Evolutionary conservation across 2,329 filamentous ascomycete genomes (phyloP).

Genomic region (Botrytis fabae): DNA sequence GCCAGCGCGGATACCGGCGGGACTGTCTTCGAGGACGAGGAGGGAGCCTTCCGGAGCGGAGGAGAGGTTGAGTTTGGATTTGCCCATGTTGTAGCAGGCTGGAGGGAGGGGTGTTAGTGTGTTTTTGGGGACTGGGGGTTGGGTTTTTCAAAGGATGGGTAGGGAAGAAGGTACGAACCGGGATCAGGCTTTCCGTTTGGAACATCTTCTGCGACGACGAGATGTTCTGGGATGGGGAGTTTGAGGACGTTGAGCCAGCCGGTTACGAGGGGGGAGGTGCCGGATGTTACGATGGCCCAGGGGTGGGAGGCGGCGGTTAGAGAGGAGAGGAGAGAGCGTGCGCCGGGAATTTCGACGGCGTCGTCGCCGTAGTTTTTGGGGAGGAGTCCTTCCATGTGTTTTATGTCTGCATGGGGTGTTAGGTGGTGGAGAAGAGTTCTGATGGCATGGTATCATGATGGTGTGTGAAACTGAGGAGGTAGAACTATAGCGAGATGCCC

Average conservation of each 20-base stretch:
- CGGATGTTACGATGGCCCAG: slow-evolving; percentile 87
- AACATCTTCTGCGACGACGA: slow-evolving; percentile 77
- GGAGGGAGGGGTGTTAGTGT: neutral
- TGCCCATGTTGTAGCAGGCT: slow-evolving; percentile 69
- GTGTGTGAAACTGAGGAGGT: neutral
- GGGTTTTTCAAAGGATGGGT: neutral
- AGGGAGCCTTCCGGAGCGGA: slow-evolving; percentile 41
- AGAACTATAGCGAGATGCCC: too few relatives aligned
- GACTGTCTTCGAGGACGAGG: slow-evolving; percentile 69
- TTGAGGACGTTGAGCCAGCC: slow-evolving; percentile 71
- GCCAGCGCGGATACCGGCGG: slow-evolving; percentile 65
- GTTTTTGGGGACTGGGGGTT: fast-evolving
- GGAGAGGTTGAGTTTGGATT: slow-evolving; percentile 56
- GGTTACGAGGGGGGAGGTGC: slow-evolving; percentile 64
- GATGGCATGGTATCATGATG: too few relatives aligned
- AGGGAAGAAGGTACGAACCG: neutral
- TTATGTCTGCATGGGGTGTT: slow-evolving; percentile 63
- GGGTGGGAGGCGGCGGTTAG: slow-evolving; percentile 56
- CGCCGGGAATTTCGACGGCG: slow-evolving; percentile 83
- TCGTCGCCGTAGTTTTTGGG: slow-evolving; percentile 75
- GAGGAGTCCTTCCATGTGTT: slow-evolving; percentile 73
- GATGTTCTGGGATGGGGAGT: slow-evolving; percentile 63
- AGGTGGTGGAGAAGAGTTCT: neutral
- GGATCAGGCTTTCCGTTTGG: slow-evolving; percentile 76
- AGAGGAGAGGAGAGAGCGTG: slow-evolving; percentile 65